Conservation (phyloP, 192 early-diverging fungal species). For the Entomortierella chlamydospora region DNA sequence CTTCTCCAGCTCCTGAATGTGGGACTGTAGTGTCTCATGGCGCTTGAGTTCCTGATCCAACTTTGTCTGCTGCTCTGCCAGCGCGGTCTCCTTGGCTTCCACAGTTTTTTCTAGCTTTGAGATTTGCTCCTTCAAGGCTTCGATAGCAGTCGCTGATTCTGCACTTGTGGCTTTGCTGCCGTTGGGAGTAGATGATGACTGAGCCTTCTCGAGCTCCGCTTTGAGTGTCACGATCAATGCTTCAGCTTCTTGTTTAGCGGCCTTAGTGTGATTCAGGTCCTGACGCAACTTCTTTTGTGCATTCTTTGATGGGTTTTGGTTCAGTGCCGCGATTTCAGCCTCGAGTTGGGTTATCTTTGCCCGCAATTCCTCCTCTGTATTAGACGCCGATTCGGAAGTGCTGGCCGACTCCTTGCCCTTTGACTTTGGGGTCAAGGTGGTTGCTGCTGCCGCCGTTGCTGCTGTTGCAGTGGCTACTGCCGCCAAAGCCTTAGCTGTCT, state of each 20-base stretch:
- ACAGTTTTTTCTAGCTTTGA: conserved; percentile 18
- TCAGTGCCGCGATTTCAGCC: conserved; percentile 28
- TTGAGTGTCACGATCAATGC: conserved; percentile 27
- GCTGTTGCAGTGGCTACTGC: not conserved
- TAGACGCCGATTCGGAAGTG: not conserved
- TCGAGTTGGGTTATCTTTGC: conserved; percentile 31
- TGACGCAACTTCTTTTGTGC: conserved; percentile 49
- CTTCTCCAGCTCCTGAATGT: conserved; percentile 28
- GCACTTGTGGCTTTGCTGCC: not conserved
- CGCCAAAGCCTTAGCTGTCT: not conserved
- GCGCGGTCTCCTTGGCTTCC: conserved; percentile 11
- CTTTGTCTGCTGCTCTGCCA: conserved; percentile 13
- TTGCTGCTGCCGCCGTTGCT: not conserved
- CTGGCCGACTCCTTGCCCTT: conserved; percentile 1
- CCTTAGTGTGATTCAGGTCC: conserved; percentile 47
- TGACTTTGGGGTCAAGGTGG: not conserved
- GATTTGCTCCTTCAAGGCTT: conserved; percentile 21
- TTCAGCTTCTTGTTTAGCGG: conserved; percentile 49
- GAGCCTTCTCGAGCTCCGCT: conserved; percentile 37
- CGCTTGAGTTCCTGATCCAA: conserved; percentile 17
- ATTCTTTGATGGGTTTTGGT: conserved; percentile 42
- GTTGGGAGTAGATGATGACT: not conserved
- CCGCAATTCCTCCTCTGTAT: conserved; percentile 18
- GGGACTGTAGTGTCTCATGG: conserved; percentile 16
- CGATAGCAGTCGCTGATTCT: conserved; percentile 3